Conservation (phyloP, 225 moss, liverwort and hornwort species). For the Bryoerythrophyllum caledonicum region DNA sequence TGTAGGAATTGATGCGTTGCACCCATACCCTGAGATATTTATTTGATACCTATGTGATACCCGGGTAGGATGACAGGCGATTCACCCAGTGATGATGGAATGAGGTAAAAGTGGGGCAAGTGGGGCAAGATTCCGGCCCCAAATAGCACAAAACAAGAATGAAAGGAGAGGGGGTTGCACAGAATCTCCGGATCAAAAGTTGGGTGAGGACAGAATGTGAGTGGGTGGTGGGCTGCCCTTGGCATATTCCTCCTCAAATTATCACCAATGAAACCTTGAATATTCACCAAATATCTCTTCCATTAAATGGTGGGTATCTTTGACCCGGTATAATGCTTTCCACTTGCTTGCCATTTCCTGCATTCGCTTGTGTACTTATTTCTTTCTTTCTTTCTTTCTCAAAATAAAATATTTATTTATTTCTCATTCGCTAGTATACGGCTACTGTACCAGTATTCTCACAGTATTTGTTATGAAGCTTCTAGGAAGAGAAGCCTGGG, state of each 20-base stretch:
- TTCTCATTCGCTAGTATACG: no score
- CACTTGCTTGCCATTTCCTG: background rate
- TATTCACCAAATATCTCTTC: background rate
- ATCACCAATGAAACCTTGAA: background rate
- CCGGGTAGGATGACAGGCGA: no score
- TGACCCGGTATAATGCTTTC: background rate
- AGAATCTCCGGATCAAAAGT: background rate
- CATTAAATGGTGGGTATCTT: constrained; percentile 1
- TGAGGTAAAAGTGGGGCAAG: background rate
- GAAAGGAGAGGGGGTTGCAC: background rate
- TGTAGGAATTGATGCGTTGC: no score
- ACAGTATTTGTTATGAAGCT: no score
- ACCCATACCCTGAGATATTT: no score
- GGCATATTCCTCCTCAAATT: constrained; percentile 1
- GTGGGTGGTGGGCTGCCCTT: background rate
- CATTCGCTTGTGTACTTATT: no score
- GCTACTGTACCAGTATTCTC: no score
- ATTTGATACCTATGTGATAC: no score
- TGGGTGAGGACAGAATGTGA: background rate
- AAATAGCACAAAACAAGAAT: background rate
- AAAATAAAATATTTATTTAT: no score
- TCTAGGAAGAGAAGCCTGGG: no score
- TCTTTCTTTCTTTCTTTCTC: no score
- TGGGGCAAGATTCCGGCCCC: constrained; percentile 23
- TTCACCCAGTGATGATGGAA: no score